phyloP scores from a whole-genome alignment of 306 rosid genomes.

The Crotalaria pallida region DNA sequence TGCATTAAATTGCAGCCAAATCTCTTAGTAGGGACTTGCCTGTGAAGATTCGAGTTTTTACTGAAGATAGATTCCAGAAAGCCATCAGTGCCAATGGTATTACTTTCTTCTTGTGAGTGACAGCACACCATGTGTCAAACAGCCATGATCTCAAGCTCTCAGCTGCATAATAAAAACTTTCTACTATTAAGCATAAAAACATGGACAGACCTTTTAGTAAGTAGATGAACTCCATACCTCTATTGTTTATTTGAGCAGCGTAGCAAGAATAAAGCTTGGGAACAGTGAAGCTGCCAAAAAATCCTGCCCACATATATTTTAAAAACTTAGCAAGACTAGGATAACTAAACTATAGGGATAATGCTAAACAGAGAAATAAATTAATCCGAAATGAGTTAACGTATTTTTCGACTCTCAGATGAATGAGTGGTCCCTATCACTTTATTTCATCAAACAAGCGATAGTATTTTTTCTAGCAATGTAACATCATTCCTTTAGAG shows the following conservation, averaged over 20 bases:
- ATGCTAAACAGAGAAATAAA: neutral
- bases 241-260: constrained; percentile 49
- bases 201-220: neutral
- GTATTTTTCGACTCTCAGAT: too few relatives aligned
- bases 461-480: neutral
- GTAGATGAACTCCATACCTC: constrained; percentile 36
- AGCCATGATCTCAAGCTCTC: constrained; percentile 44
- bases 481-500: neutral
- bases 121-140: constrained; percentile 62
- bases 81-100: constrained; percentile 44
- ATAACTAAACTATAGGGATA: neutral
- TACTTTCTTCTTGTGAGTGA: constrained; percentile 76
- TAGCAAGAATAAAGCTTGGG: constrained; percentile 80
- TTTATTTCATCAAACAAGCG: neutral
- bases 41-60: constrained; percentile 66
- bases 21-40: constrained; percentile 29
- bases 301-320: constrained; percentile 39
- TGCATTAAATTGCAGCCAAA: neutral
- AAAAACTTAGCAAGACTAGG: neutral
- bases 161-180: constrained; percentile 36
- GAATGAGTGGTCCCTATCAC: neutral
- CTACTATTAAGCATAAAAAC: neutral
- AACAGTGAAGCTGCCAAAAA: constrained; percentile 61
- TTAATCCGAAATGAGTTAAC: neutral
- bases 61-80: constrained; percentile 76